Percentiles rank a stretch among this genome's conserved stretches.
These are phyloP conservation scores for Thelonectria olida DNA, from an alignment of 2,329 filamentous ascomycete species.

Conservation along the genomic window DNA sequence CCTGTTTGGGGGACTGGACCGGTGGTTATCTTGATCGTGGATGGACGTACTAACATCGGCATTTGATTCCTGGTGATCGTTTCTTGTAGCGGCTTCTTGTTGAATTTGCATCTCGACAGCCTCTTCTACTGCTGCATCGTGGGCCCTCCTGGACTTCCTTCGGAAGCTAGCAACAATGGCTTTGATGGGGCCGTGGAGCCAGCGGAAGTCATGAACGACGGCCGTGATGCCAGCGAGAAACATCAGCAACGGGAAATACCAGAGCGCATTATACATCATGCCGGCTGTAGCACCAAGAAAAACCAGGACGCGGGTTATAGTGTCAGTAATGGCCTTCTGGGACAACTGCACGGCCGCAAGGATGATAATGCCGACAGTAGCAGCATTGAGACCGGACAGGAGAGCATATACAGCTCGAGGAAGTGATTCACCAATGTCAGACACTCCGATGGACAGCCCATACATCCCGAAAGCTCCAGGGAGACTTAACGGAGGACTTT, in stretches of 20 bases:
- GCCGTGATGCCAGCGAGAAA: slow-evolving; percentile 63
- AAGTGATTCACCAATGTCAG: slow-evolving; percentile 64
- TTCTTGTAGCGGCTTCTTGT: neutral
- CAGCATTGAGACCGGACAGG: slow-evolving; percentile 74
- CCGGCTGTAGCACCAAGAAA: slow-evolving; percentile 71
- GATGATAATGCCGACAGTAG: slow-evolving; percentile 76
- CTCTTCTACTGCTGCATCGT: neutral
- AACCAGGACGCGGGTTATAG: slow-evolving; percentile 68
- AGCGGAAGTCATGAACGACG: slow-evolving; percentile 62
- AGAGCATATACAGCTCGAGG: slow-evolving; percentile 72
- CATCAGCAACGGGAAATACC: slow-evolving; percentile 78
- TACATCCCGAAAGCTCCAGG: slow-evolving; percentile 77
- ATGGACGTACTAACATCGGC: no score
- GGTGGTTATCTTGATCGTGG: neutral
- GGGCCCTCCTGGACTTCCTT: no score
- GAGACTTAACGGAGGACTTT: slow-evolving; percentile 55
- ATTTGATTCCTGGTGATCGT: no score
- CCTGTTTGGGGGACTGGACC: neutral
- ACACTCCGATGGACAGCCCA: slow-evolving; percentile 67
- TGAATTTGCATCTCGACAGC: slow-evolving; percentile 13
- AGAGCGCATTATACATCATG: slow-evolving; percentile 75
- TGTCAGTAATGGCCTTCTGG: slow-evolving; percentile 73
- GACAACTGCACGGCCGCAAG: slow-evolving; percentile 74
- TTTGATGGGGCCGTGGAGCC: slow-evolving; percentile 17
- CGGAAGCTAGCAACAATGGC: neutral